phyloP scores from a whole-genome alignment of 1,284 basidiomycete genomes.

The Singerocomus inundabilis region DNA sequence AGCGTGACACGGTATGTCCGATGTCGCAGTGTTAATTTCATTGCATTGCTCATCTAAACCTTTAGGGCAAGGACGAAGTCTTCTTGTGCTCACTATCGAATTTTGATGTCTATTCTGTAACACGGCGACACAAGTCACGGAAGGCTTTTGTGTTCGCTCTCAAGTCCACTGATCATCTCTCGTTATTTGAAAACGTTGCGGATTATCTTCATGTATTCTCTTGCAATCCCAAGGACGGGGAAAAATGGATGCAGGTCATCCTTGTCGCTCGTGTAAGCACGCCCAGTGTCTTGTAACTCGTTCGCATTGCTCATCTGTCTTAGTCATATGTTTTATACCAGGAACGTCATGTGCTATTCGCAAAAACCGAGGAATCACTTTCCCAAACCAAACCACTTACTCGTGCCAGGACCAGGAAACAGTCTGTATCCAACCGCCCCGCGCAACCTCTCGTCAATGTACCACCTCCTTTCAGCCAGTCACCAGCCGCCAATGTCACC shows the following conservation, averaged over 20 bases:
- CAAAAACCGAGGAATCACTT: constrained; percentile 38
- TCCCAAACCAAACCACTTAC: constrained; percentile 31
- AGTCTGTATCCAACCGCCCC: constrained; percentile 32
- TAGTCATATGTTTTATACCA: constrained; percentile 80
- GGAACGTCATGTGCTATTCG: constrained; percentile 67
- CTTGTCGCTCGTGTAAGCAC: constrained; percentile 70
- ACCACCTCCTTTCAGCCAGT: constrained; percentile 35
- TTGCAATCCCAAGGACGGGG: constrained; percentile 68
- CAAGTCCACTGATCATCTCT: constrained; percentile 83
- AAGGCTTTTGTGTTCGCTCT: constrained; percentile 80
- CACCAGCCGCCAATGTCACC: constrained; percentile 33
- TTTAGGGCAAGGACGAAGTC: constrained; percentile 78
- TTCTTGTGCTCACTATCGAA: constrained; percentile 79
- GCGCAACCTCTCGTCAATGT: constrained; percentile 34
- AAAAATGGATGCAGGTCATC: constrained; percentile 69
- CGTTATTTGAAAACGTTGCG: constrained; percentile 78
- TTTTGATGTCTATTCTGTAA: constrained; percentile 82
- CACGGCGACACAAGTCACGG: constrained; percentile 68
- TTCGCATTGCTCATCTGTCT: constrained; percentile 11
- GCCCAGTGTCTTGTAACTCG: not conserved
- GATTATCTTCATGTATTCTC: constrained; percentile 86
- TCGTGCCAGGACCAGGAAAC: constrained; percentile 33
- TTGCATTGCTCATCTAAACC: constrained; percentile 13
- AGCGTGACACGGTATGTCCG: constrained; percentile 73
- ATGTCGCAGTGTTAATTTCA: not conserved